These are phyloP conservation scores for Wickerhamiella slavikovae DNA, from an alignment of 805 yeast genomes.

Conservation along the genomic window DNA sequence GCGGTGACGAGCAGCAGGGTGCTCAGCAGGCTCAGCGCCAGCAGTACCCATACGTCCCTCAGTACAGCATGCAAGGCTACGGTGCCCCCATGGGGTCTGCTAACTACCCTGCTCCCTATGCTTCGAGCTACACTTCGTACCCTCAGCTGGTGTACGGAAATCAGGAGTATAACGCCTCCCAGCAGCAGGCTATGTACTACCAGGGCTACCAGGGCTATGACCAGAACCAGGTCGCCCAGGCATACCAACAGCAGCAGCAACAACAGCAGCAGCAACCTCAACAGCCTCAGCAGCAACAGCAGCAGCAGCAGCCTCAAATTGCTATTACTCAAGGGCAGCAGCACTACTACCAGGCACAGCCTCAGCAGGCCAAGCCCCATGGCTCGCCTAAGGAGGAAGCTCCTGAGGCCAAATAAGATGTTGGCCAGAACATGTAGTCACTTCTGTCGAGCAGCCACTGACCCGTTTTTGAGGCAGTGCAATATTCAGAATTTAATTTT, in stretches of 20 bases:
- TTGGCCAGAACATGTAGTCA: no score
- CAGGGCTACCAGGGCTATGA: constrained; percentile 4
- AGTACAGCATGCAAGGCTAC: constrained; percentile 5
- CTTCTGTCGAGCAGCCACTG: no score
- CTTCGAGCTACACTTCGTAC: constrained; percentile 2
- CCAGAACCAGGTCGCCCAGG: constrained; percentile 1
- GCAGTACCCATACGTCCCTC: constrained; percentile 3
- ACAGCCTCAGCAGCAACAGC: constrained; percentile 1
- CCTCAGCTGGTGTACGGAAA: constrained; percentile 5
- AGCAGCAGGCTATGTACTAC: constrained; percentile 1
- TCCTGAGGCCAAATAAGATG: background rate
- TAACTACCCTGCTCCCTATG: constrained; percentile 1
- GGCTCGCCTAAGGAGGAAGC: constrained; percentile 1
- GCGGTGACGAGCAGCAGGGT: constrained; percentile 1
- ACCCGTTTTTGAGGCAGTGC: no score
- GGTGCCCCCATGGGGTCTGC: constrained; percentile 2
- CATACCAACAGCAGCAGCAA: constrained; percentile 2
- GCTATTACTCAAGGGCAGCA: constrained; percentile 3
- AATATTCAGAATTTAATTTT: no score
- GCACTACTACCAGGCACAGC: constrained; percentile 1
- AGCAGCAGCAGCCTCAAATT: constrained; percentile 1
- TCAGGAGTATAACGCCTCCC: constrained; percentile 2
- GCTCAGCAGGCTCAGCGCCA: constrained; percentile 2
- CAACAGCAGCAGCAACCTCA: constrained; percentile 1
- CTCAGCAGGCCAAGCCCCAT: constrained; percentile 1